Base-by-base conservation (phyloP, 805 yeast genomes). In the Wickerhamia fluorescens region DNA sequence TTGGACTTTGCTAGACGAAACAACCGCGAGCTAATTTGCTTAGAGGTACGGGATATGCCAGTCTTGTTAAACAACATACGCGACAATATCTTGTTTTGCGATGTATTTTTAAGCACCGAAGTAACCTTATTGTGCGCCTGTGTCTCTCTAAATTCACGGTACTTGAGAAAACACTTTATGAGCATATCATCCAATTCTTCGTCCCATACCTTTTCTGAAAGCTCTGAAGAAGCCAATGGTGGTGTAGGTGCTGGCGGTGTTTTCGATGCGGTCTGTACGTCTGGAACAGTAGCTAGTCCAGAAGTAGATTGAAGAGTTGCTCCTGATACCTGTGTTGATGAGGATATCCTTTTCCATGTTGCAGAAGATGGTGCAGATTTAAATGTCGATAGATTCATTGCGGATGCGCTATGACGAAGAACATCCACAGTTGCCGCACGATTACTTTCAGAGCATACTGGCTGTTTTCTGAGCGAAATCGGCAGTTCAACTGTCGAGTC, bases 31-130 rank as follows among this genome's bases (percentile, higher is more conserved):
- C 38, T 30, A 12, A 62, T 56, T 33, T 62, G 68, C 33, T 58
- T 59, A 4, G 65, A 50, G 2, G 62, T 50, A 31, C 66, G 47
- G 20, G 46, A 40, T 1, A 56, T 41, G 7, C 62, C 61, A 6
- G 66, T 52, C 36, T 52, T 58, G 34, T 53, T 53, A 16, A 45
- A 45, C 18, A 63, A 34, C 67, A 63, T 60, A 27, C 66, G 45
- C 3, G 66, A 58, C 24, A 63, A 42, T 9, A 60, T 53, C 33
- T 60, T 62, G 37, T 61, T 61, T 35, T 60, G 67, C 22, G 40
- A 50, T 10, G 65, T 49, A 25, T 51, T 50, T 26, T 50, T 55
- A 34, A 58, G 44, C 6, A 51, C 37, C 7, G 47, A 34, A 3
- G 40, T 25, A 0, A 53, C 35, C 24, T 40, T 38, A 16, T 44